Conservation (phyloP, 225 moss, liverwort and hornwort species). For the Polytrichum commune region DNA sequence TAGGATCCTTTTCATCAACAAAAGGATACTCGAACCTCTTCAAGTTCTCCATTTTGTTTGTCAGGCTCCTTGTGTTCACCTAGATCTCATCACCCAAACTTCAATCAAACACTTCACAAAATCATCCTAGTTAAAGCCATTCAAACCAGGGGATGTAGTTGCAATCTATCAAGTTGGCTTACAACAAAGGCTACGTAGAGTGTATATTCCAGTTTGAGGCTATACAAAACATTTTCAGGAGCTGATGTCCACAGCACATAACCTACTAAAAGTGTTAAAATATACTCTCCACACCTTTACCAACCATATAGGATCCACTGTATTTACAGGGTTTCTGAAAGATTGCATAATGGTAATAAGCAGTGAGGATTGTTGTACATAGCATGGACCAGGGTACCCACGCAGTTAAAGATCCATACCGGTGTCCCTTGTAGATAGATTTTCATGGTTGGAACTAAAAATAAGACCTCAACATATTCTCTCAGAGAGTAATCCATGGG, state of each 20-base stretch:
- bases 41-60: slow-evolving; percentile 26
- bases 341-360: too few species aligned
- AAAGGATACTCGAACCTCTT: not conserved
- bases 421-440: slow-evolving; percentile 42
- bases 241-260: too few species aligned
- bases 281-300: too few species aligned
- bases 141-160: slow-evolving; percentile 15
- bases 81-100: slow-evolving; percentile 4
- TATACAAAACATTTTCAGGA: too few species aligned
- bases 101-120: slow-evolving; percentile 6
- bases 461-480: slow-evolving; percentile 55
- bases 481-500: slow-evolving; percentile 53
- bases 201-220: too few species aligned
- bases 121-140: slow-evolving; percentile 38
- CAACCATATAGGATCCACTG: too few species aligned
- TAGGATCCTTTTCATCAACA: slow-evolving; percentile 1
- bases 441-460: slow-evolving; percentile 39
- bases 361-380: too few species aligned
- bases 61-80: slow-evolving; percentile 39
- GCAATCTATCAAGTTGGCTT: slow-evolving; percentile 1
- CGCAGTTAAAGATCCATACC: slow-evolving; percentile 19
- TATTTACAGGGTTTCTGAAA: too few species aligned
- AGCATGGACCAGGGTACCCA: too few species aligned
- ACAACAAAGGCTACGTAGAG: too few species aligned
- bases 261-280: too few species aligned